A percentile compares a stretch with the other conserved stretches of the same genome.
Evolutionary conservation across 225 moss, liverwort and hornwort species (phyloP).

Genomic region (Bryoerythrophyllum caledonicum): DNA sequence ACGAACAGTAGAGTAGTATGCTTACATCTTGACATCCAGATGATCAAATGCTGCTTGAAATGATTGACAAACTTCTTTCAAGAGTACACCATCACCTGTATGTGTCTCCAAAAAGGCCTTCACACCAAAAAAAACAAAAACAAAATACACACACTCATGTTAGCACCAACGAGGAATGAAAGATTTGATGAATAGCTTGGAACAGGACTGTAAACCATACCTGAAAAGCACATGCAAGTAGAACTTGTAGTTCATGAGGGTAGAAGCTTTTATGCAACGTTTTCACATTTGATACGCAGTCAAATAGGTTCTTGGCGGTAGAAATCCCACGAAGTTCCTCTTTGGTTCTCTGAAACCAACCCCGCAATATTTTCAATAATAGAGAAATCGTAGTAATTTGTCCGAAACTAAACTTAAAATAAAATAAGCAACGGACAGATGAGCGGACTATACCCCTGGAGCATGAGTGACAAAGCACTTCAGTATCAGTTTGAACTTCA

Average conservation of each 20-base stretch:
- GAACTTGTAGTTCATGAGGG: conserved; percentile 37
- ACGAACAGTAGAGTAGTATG: neutral
- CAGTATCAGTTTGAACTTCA: conserved; percentile 50
- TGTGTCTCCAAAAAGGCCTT: conserved; percentile 56
- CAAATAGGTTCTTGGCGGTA: conserved; percentile 36
- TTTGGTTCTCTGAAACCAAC: conserved; percentile 36
- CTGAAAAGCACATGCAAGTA: conserved; percentile 55
- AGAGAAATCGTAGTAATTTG: conserved; percentile 13
- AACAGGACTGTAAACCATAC: conserved; percentile 27
- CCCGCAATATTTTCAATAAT: conserved; percentile 26
- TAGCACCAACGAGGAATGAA: conserved; percentile 6
- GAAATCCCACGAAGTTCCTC: conserved; percentile 41
- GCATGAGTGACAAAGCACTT: conserved; percentile 39
- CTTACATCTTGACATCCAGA: conserved; percentile 29
- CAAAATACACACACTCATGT: conserved; percentile 14
- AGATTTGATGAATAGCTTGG: conserved; percentile 3
- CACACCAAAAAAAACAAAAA: too few species aligned
- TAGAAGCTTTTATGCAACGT: conserved; percentile 29
- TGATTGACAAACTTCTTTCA: conserved; percentile 47
- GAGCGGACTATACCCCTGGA: conserved; percentile 38
- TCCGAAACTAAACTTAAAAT: neutral
- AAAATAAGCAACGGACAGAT: neutral
- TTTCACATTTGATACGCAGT: conserved; percentile 34
- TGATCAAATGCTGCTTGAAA: conserved; percentile 41
- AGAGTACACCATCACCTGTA: conserved; percentile 24